Evolutionary conservation across 2,329 filamentous ascomycete genomes (phyloP).

Genomic region (Grosmannia penicillata): DNA sequence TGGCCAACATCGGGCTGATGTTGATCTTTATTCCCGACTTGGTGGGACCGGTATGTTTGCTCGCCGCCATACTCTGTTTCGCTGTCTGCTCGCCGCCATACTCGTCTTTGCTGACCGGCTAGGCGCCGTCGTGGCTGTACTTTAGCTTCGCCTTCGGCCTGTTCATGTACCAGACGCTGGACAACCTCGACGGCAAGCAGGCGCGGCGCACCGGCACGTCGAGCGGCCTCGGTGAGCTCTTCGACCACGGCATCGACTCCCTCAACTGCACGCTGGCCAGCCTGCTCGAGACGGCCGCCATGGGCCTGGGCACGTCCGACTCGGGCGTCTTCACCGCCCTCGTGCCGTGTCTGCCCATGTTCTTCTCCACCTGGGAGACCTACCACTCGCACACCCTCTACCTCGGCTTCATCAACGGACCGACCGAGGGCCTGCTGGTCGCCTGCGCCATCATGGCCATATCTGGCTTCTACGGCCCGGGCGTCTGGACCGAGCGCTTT

Average conservation of each 20-base stretch:
- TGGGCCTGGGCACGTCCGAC: conserved; percentile 74
- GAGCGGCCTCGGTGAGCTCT: conserved; percentile 86
- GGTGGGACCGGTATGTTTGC: conserved; percentile 58
- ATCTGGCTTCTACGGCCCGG: conserved; percentile 76
- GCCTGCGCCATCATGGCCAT: conserved; percentile 75
- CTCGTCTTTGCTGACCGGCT: background rate
- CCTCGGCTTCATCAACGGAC: conserved; percentile 91
- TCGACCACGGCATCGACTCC: conserved; percentile 97
- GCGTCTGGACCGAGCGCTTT: conserved; percentile 70
- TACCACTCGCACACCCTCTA: conserved; percentile 97
- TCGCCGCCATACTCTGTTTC: background rate
- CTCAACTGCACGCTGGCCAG: conserved; percentile 92
- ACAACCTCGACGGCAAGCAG: conserved; percentile 98
- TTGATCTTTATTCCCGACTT: conserved; percentile 79
- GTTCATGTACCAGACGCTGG: conserved; percentile 99
- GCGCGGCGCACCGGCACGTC: conserved; percentile 88
- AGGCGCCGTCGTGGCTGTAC: conserved; percentile 86
- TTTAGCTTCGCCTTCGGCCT: conserved; percentile 90
- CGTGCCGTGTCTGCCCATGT: conserved; percentile 90
- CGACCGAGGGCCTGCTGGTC: conserved; percentile 86
- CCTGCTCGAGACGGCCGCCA: conserved; percentile 79
- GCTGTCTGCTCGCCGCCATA: background rate
- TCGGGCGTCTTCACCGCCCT: conserved; percentile 85
- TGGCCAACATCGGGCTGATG: conserved; percentile 63
- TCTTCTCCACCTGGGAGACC: conserved; percentile 99